Evolutionary conservation across 345 rosid genomes (phyloP).

Genomic region (Fremontodendron californicum): DNA sequence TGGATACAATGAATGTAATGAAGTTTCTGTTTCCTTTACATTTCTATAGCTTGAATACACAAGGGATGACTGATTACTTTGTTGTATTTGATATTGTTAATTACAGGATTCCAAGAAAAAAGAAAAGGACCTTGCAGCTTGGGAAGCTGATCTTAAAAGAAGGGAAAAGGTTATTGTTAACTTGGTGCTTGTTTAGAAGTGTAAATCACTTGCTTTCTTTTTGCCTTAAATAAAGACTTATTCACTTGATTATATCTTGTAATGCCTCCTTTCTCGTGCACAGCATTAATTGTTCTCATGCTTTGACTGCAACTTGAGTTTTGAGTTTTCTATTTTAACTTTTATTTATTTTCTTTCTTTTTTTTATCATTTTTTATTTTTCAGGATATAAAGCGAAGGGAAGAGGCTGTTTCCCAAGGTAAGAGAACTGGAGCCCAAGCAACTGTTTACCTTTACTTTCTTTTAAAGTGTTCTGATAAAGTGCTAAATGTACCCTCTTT

Average conservation of each 20-base stretch:
- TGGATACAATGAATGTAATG: constrained; percentile 71
- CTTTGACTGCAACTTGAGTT: neutral
- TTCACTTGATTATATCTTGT: neutral
- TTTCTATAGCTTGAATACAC: neutral
- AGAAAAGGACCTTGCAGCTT: constrained; percentile 68
- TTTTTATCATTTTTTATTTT: neutral
- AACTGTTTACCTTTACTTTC: neutral
- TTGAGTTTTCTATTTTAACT: constrained; percentile 21
- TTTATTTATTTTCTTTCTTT: neutral
- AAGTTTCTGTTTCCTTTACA: neutral
- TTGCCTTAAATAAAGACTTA: neutral
- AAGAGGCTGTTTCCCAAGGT: constrained; percentile 64
- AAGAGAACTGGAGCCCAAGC: constrained; percentile 13
- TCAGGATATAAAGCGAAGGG: constrained; percentile 80
- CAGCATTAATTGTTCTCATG: neutral
- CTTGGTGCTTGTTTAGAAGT: neutral
- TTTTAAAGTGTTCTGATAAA: neutral
- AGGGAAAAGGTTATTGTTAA: constrained; percentile 56
- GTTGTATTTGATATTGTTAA: constrained; percentile 13
- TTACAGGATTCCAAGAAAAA: constrained; percentile 64
- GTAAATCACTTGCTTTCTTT: neutral
- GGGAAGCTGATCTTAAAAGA: constrained; percentile 95
- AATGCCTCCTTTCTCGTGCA: neutral
- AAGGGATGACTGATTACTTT: constrained; percentile 12
- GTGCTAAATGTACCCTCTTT: constrained; percentile 1